These are phyloP conservation scores for Hypoxylon sp. DNA, from an alignment of 2,329 filamentous ascomycete genomes.

Conservation along the genomic window DNA sequence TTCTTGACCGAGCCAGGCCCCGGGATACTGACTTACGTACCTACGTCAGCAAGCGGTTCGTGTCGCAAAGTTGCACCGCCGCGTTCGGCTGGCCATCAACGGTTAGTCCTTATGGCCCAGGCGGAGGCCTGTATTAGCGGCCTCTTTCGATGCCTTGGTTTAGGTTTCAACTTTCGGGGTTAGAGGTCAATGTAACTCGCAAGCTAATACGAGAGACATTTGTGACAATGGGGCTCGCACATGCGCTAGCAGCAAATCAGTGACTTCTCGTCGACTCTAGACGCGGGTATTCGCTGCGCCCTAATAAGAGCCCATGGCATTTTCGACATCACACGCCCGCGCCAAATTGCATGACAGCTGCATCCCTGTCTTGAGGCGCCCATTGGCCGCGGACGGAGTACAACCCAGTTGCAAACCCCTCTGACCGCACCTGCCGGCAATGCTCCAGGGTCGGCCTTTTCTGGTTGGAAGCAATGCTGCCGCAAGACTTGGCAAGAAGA, in stretches of 20 bases:
- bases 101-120: constrained; percentile 14
- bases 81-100: constrained; percentile 35
- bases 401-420: constrained; percentile 47
- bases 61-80: constrained; percentile 41
- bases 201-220: constrained; percentile 48
- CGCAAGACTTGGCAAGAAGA: constrained; percentile 41
- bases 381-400: constrained; percentile 51
- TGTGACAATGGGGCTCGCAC: constrained; percentile 50
- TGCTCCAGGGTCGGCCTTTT: constrained; percentile 43
- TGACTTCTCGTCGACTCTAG: constrained; percentile 49
- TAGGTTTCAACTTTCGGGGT: constrained; percentile 36
- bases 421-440: constrained; percentile 47
- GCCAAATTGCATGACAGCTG: constrained; percentile 54
- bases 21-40: constrained; percentile 39
- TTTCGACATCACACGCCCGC: constrained; percentile 52
- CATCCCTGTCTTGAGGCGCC: constrained; percentile 47
- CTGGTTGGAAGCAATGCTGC: constrained; percentile 41
- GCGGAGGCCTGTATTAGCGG: constrained; percentile 37
- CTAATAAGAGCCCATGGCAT: constrained; percentile 44
- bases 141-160: constrained; percentile 23
- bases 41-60: constrained; percentile 37
- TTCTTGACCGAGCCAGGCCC: constrained; percentile 41
- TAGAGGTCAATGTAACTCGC: constrained; percentile 39
- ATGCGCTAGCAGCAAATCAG: constrained; percentile 48
- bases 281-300: constrained; percentile 51